Evolutionary conservation across 768 basidiomycete species (phyloP).

Genomic region (Tricholoma hemisulphureum): DNA sequence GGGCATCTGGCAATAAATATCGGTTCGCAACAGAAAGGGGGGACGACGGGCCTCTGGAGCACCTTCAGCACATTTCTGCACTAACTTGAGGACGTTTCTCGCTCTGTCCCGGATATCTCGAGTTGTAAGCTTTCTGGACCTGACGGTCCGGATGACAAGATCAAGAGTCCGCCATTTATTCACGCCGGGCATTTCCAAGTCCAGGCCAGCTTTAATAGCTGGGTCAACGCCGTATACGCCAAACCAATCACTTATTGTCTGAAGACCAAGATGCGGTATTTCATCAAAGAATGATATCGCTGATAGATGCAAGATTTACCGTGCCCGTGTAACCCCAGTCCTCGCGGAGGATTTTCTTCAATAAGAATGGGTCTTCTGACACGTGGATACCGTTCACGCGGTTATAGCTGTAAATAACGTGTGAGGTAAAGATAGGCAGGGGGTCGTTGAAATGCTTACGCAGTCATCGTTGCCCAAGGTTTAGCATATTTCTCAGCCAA

Average conservation of each 20-base stretch:
- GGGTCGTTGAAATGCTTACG: constrained; percentile 42
- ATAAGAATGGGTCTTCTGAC: constrained; percentile 59
- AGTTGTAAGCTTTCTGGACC: constrained; percentile 61
- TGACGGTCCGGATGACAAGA: constrained; percentile 58
- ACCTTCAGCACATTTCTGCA: constrained; percentile 63
- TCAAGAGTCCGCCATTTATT: constrained; percentile 78
- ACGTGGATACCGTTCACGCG: constrained; percentile 75
- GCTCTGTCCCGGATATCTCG: constrained; percentile 68
- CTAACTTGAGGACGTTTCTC: constrained; percentile 61
- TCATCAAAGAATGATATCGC: background rate
- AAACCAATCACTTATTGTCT: constrained; percentile 86
- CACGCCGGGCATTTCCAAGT: constrained; percentile 77
- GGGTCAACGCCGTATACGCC: constrained; percentile 67
- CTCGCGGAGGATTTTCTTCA: constrained; percentile 57
- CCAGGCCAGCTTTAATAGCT: constrained; percentile 71
- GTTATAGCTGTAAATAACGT: constrained; percentile 49
- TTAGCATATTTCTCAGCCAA: constrained; percentile 62
- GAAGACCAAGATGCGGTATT: background rate
- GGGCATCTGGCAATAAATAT: background rate
- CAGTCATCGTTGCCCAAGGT: constrained; percentile 72
- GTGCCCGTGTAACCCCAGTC: constrained; percentile 77
- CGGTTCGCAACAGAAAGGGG: constrained; percentile 5
- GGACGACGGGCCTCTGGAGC: constrained; percentile 55
- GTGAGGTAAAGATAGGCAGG: background rate
- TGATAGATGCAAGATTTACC: constrained; percentile 26